Evolutionary conservation across 805 yeast species (phyloP), one percentile per base, ranked within the genome.

Genomic region (Yamadazyma endophytica): DNA sequence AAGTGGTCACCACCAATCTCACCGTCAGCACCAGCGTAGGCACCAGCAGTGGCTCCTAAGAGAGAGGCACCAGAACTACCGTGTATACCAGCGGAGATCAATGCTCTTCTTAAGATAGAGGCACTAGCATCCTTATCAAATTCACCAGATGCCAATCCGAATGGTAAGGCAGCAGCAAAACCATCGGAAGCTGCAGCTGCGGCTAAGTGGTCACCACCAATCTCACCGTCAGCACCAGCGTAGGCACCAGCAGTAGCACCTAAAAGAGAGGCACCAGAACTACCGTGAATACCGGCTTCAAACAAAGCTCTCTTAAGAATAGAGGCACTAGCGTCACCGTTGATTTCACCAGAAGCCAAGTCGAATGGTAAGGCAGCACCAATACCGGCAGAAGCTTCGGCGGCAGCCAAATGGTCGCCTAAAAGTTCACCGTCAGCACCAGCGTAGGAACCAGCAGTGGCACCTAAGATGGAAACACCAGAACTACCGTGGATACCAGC

Each of bases 351-450:
- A n/a, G n/a, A n/a, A 26, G 21, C 25, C n/a, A 16, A 29, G 9
- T 35, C 13, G 19, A 26, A 33, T 32, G 32, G 28, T 20, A 26
- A 6, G 17, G 15, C 29, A 26, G 34, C 39, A n/a, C 24, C 37
- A 22, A 25, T 25, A 32, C 34, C 35, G 18, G 28, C 33, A 30
- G 33, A 27, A 21, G 40, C 47, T 12, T 37, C 33, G 15, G 34
- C 42, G 21, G 40, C 50, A 28, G 28, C 44, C 19, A 44, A 15
- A 34, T 44, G 40, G 33, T 38, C 45, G 29, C 49, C 47, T 13
- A 27, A 28, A 25, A 48, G 28, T 16, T 33, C 39, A 25, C 24
- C 46, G 13, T 19, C 44, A 13, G 35, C 43, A 21, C 35, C 42
- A 21, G 21, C 37, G 38, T 27, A 26, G 22, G 40, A 19, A 20